phyloP scores from a whole-genome alignment of 768 basidiomycete species.

The Russula sp. region DNA sequence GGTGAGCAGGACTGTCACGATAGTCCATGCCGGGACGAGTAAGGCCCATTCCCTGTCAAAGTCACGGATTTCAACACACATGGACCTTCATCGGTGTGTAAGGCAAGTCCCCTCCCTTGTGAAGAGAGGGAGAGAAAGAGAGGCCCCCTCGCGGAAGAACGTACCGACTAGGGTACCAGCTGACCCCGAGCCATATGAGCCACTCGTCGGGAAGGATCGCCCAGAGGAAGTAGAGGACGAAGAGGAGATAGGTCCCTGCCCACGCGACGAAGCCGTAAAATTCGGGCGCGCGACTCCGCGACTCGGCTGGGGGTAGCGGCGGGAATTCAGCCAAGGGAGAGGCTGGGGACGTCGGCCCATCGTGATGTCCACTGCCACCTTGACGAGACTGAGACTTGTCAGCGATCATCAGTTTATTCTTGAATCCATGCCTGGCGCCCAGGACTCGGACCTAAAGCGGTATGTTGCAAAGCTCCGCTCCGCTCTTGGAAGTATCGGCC shows the following conservation, averaged over 20 bases:
- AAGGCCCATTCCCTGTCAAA: constrained; percentile 73
- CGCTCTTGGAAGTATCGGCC: background rate
- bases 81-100: background rate
- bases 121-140: too few species aligned
- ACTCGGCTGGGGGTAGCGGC: constrained; percentile 37
- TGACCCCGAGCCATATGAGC: constrained; percentile 59
- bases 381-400: background rate
- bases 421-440: background rate
- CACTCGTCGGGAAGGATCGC: constrained; percentile 69
- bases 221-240: constrained; percentile 71
- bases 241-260: constrained; percentile 68
- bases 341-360: constrained; percentile 32
- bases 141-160: background rate
- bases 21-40: constrained; percentile 71
- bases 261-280: constrained; percentile 90
- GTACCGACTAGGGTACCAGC: constrained; percentile 87
- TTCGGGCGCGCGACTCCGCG: constrained; percentile 68
- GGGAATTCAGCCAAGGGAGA: constrained; percentile 43
- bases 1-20: constrained; percentile 64
- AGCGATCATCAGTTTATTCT: background rate
- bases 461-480: background rate
- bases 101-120: background rate
- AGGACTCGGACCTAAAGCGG: background rate
- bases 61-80: background rate
- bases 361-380: background rate